Percentiles rank a stretch among this genome's conserved stretches.
Evolutionary conservation across 2,329 filamentous ascomycete genomes (phyloP).

Genomic region (Ilyonectria destructans): DNA sequence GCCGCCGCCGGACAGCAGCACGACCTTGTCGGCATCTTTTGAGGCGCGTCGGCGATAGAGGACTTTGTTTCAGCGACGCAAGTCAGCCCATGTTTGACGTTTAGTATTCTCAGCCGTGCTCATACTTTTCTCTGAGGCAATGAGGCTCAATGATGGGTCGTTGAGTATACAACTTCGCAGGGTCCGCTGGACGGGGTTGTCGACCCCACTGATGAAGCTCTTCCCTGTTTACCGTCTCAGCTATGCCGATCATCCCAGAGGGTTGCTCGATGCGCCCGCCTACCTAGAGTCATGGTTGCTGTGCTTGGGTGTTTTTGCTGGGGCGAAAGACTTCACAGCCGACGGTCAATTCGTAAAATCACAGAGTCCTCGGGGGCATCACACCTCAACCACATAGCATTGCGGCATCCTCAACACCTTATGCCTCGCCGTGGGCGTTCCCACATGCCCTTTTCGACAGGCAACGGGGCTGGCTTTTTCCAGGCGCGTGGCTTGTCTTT

Average conservation of each 20-base stretch:
- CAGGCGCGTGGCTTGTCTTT: conserved; percentile 19
- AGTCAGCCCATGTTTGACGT: conserved; percentile 10
- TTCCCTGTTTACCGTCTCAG: conserved; percentile 39
- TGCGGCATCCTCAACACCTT: conserved; percentile 14
- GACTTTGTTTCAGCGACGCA: conserved; percentile 21
- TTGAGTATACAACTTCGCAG: conserved; percentile 45
- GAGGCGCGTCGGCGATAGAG: conserved; percentile 39
- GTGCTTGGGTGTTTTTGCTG: conserved; percentile 9
- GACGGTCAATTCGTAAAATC: conserved; percentile 2
- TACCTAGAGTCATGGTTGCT: conserved; percentile 43
- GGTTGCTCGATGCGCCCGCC: background rate
- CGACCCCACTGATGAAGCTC: conserved; percentile 44
- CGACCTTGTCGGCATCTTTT: conserved; percentile 38
- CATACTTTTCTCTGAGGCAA: conserved; percentile 41
- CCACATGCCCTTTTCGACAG: conserved; percentile 31
- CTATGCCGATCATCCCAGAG: background rate
- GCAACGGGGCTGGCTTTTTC: conserved; percentile 8
- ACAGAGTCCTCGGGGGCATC: conserved; percentile 14
- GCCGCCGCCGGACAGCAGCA: conserved; percentile 44
- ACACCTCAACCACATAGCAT: conserved; percentile 23
- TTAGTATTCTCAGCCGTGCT: background rate
- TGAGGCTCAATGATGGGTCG: conserved; percentile 43
- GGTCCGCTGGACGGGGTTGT: conserved; percentile 40
- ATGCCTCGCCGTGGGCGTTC: conserved; percentile 26
- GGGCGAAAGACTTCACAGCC: background rate